Evolutionary conservation across 2,329 filamentous ascomycete species (phyloP), one percentile per base, ranked within the genome.

Genomic region (Epichloe sylvatica): DNA sequence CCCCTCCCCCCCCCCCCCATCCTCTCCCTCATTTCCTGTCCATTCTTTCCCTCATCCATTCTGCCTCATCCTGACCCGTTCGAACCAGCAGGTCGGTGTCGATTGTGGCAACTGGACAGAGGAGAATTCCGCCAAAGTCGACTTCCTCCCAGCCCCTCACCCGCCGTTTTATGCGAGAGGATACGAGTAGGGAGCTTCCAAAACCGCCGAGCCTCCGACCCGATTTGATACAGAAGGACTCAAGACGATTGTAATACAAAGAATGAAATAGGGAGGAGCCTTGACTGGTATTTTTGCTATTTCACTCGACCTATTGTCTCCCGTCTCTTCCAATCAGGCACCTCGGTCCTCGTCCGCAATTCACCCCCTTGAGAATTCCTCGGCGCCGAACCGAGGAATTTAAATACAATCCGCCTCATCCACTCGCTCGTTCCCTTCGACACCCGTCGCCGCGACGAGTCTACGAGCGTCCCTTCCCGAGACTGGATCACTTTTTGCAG

Each of bases 1-100:
- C 33, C 39, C 33, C 40, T 21, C 21, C 33, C 34, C 17, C 63
- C 62, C 62, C 62, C 62, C 60, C 62, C 60, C 59, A 64, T 69
- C 69, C 64, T 62, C 60, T 64, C 63, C 56, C 61, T 62, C 55
- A 58, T 58, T 60, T 54, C 63, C 66, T 56, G 68, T 71, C 71
- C 71, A 75, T 71, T 75, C 73, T 69, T 77, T 76, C 69, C 67
- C 70, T 73, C 70, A 68, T 69, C 67, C 68, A 64, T 69, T 65
- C 65, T 65, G 64, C 64, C 67, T 70, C 67, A 70, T 75, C 72
- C 70, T 67, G 66, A 66, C 65, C 60, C 59, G 60, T 60, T 59
- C 55, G 45, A 45, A 42, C 57, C 57, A 59, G 58, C 60, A 64
- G 65, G 64, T 63, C 60, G 55, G 60, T 58, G 59, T 59, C 57